Evolutionary conservation across 164 flowering plant genomes (phyloP).

Genomic region (Dillenia turbinata): DNA sequence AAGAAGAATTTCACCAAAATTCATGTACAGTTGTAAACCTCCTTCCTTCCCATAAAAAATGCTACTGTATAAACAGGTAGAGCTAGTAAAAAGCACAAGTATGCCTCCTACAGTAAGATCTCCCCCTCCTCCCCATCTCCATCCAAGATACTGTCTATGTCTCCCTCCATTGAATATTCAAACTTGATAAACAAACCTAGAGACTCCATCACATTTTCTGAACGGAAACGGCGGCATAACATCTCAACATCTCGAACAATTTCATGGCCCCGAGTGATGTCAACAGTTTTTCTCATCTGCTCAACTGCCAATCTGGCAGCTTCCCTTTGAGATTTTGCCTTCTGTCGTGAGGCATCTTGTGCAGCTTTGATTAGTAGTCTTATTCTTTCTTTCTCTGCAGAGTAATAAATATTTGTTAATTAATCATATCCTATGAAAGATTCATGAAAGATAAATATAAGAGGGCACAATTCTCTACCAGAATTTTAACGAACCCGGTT

Average conservation of each 20-base stretch:
- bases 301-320: conserved; percentile 70
- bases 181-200: conserved; percentile 33
- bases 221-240: conserved; percentile 19
- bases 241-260: conserved; percentile 49
- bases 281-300: conserved; percentile 72
- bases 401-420: background rate
- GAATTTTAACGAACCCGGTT: too few relatives aligned
- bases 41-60: too few relatives aligned
- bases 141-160: conserved; percentile 21
- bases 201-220: conserved; percentile 22
- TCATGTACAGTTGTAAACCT: too few relatives aligned
- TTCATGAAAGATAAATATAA: too few relatives aligned
- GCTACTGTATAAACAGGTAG: too few relatives aligned
- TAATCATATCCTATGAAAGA: too few relatives aligned
- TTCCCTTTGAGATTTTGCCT: conserved; percentile 56
- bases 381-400: conserved; percentile 55
- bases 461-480: too few relatives aligned
- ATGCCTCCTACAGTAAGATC: conserved; percentile 10
- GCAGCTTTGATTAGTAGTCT: conserved; percentile 71
- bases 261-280: conserved; percentile 38
- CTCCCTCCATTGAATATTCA: conserved; percentile 28
- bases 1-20: too few relatives aligned
- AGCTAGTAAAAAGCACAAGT: too few relatives aligned
- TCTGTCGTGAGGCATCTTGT: conserved; percentile 46
- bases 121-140: conserved; percentile 57